A percentile compares a stretch with the other conserved stretches of the same genome.
Evolutionary conservation across 768 basidiomycete genomes (phyloP).

Genomic region (Boletus patriciae): DNA sequence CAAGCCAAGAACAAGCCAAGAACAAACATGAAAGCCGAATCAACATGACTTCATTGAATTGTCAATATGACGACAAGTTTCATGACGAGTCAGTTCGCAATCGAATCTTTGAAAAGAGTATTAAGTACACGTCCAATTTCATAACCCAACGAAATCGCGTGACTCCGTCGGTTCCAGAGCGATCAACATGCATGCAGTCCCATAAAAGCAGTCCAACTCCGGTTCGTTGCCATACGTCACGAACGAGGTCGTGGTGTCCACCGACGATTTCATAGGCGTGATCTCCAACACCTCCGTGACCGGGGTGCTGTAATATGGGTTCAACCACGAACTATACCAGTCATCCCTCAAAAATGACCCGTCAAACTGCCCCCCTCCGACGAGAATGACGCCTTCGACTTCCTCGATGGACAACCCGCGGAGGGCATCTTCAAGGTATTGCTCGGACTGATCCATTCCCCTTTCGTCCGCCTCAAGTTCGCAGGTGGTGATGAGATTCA

Average conservation of each 20-base stretch:
- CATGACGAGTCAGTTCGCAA: neutral
- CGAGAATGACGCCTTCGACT: conserved; percentile 3
- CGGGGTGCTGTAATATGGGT: neutral
- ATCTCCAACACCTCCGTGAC: conserved; percentile 10
- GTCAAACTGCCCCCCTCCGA: neutral
- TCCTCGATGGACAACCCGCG: neutral
- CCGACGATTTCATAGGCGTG: conserved; percentile 11
- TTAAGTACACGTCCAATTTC: neutral
- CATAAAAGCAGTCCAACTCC: conserved; percentile 9
- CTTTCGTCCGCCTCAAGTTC: neutral
- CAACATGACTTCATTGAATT: neutral
- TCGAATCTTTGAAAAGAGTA: neutral
- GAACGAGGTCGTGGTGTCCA: neutral
- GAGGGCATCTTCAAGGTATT: neutral
- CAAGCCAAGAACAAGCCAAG: too few relatives aligned
- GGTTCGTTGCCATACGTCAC: conserved; percentile 7
- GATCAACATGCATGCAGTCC: conserved; percentile 16
- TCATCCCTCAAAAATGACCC: neutral
- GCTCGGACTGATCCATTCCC: rapidly evolving
- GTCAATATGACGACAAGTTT: neutral
- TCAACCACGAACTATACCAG: too few relatives aligned
- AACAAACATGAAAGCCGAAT: too few relatives aligned
- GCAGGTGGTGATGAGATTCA: neutral
- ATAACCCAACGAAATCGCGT: neutral
- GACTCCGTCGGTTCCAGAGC: conserved; percentile 1